These are phyloP conservation scores for Phoenix roebelenii DNA, from an alignment of 176 grass and related monocot genomes.

Conservation along the genomic window DNA sequence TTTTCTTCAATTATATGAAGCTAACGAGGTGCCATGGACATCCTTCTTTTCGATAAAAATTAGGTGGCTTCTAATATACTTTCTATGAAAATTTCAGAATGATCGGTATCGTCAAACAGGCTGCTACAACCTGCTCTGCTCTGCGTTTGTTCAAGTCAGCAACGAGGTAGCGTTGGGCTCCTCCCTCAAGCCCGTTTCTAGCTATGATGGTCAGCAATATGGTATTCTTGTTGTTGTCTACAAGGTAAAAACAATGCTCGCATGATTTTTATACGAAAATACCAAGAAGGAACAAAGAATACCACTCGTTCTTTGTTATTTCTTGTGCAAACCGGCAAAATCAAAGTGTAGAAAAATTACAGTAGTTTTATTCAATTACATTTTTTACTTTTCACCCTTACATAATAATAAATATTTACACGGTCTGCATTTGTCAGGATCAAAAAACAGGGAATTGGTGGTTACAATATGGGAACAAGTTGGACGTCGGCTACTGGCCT, in stretches of 20 bases:
- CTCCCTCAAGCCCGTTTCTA: neutral
- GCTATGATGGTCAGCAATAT: constrained; percentile 2
- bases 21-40: too few relatives aligned
- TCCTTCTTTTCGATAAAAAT: too few relatives aligned
- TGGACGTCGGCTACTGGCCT: too few relatives aligned
- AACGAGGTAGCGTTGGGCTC: neutral
- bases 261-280: neutral
- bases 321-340: too few relatives aligned
- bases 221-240: neutral
- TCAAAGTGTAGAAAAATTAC: too few relatives aligned
- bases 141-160: constrained; percentile 5
- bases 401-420: too few relatives aligned
- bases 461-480: neutral
- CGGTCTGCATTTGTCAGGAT: neutral
- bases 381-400: too few relatives aligned
- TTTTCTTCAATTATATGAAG: too few relatives aligned
- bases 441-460: constrained; percentile 1
- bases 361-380: too few relatives aligned
- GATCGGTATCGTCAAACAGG: neutral
- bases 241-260: neutral
- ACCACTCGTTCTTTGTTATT: too few relatives aligned
- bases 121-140: neutral
- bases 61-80: neutral
- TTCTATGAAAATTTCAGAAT: constrained; percentile 7
- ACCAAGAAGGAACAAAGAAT: too few relatives aligned